These are phyloP conservation scores for Lachancea nothofagi DNA, from an alignment of 805 yeast genomes.

Conservation along the genomic window DNA sequence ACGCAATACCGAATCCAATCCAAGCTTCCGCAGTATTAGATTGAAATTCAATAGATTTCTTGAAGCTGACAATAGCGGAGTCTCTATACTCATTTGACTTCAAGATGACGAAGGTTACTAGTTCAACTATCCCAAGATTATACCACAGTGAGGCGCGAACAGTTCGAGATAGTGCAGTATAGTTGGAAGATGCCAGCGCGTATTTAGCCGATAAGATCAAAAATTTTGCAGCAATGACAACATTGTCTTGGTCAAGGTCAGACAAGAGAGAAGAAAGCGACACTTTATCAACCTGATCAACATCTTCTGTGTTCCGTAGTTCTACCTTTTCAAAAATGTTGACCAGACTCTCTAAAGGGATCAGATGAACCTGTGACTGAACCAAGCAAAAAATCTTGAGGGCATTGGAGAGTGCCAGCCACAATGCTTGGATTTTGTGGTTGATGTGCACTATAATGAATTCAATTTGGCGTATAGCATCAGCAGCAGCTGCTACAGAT, in stretches of 20 bases:
- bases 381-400: constrained; percentile 48
- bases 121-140: constrained; percentile 66
- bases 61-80: constrained; percentile 51
- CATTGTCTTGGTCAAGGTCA: constrained; percentile 23
- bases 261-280: constrained; percentile 17
- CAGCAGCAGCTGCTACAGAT: constrained; percentile 45
- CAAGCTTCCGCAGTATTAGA: constrained; percentile 66
- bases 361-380: constrained; percentile 44
- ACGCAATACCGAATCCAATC: constrained; percentile 77
- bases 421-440: constrained; percentile 44
- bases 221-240: constrained; percentile 37
- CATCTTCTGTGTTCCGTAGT: constrained; percentile 6
- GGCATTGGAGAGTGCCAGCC: constrained; percentile 62
- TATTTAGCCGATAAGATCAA: constrained; percentile 44
- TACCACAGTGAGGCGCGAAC: constrained; percentile 52
- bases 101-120: constrained; percentile 40
- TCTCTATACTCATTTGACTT: constrained; percentile 36
- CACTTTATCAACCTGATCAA: constrained; percentile 31
- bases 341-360: constrained; percentile 45
- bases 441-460: constrained; percentile 15
- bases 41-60: constrained; percentile 67
- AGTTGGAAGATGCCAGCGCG: constrained; percentile 31
- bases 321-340: constrained; percentile 23
- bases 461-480: constrained; percentile 38
- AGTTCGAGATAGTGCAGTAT: constrained; percentile 35